Evolutionary conservation across 306 rosid genomes (phyloP), one percentile per base, ranked within the genome.

Genomic region (Oemleria cerasiformis): DNA sequence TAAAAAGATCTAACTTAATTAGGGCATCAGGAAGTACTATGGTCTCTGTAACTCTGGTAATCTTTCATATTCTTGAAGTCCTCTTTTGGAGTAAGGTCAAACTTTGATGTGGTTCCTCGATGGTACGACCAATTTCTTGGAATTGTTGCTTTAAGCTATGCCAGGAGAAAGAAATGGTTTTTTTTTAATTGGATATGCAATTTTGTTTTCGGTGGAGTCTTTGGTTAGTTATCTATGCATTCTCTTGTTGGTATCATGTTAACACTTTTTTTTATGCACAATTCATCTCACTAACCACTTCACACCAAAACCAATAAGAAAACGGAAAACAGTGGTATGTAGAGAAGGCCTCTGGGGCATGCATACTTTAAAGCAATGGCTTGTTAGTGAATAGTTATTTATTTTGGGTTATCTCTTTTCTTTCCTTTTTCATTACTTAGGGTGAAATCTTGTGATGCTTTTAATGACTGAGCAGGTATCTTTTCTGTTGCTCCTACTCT

Each of bases 401-500:
- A 25, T 72, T 34, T 25, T 14, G 0, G 16, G 9, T 58, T 40
- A 13, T 15, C 13, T 11, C 13, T 41, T 23, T 53, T 9, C 7
- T 38, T 4, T 67, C 25, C 25, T 57, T 36, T 71, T 40, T 23
- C 49, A 45, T 13, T 13, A 8, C 40, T 53, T 64, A 3, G 47
- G 36, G 60, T 66, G 56, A 61, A 38, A n/a, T 48, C 34, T 17
- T 56, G 51, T 56, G 65, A 44, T 70, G 42, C 47, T 70, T 70
- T 42, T 70, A 25, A 9, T 70, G 65, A 30, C 62, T 75, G 75
- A 41, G 55, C 92, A 94, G 97, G 98, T 94, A 94, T 80, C 86
- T 94, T 73, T 94, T 94, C 77, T 94, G 98, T 79, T 89, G 96
- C 79, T 94, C 98, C 7, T 91, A 91, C 73, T 86, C 98, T 60